Evolutionary conservation across 208 protist genomes (phyloP).

Genomic region (Acanthamoeba sp.): DNA sequence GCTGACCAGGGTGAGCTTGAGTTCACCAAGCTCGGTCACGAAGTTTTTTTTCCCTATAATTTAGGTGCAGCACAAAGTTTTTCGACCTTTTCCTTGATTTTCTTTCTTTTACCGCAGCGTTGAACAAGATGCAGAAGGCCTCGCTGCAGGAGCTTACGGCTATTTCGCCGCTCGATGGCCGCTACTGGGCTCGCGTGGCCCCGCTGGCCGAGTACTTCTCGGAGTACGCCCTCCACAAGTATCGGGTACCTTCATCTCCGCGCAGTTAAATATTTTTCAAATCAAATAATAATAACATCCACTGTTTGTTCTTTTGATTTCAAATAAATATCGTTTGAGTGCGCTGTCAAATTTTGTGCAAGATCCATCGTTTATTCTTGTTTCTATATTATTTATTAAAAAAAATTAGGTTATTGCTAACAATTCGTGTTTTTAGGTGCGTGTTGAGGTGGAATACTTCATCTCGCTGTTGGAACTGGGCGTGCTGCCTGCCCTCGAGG

Average conservation of each 20-base stretch:
- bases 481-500: constrained; percentile 33
- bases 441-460: constrained; percentile 95
- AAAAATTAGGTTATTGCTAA: neutral
- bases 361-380: neutral
- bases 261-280: neutral
- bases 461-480: constrained; percentile 84
- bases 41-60: too few species aligned
- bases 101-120: neutral
- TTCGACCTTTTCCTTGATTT: neutral
- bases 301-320: too few species aligned
- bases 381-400: constrained; percentile 38
- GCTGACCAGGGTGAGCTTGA: too few species aligned
- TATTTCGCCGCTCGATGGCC: constrained; percentile 95
- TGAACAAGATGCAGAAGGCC: neutral
- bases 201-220: constrained; percentile 93
- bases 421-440: constrained; percentile 79
- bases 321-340: too few species aligned
- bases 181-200: constrained; percentile 91
- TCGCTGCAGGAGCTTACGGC: constrained; percentile 80
- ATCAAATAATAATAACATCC: too few species aligned
- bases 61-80: too few species aligned
- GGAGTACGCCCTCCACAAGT: constrained; percentile 89
- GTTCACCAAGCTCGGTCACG: too few species aligned
- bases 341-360: too few species aligned
- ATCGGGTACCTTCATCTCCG: constrained; percentile 68